Evolutionary conservation across 768 basidiomycete genomes (phyloP).

Genomic region (Serendipita vermifera): DNA sequence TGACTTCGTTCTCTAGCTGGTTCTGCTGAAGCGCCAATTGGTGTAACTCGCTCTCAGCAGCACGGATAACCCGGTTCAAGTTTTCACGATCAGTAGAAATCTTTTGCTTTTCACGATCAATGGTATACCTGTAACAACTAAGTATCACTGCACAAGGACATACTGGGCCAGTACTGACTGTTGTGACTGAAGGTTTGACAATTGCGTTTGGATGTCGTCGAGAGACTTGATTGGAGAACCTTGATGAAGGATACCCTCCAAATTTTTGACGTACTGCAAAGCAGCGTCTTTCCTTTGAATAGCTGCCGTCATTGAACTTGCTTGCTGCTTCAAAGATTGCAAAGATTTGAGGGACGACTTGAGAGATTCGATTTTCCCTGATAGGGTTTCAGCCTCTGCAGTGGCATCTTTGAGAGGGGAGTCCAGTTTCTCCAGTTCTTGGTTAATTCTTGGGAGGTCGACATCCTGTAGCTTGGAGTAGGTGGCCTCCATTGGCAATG

Average conservation of each 20-base stretch:
- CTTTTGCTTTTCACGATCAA: slow-evolving; percentile 48
- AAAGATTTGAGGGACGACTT: slow-evolving; percentile 53
- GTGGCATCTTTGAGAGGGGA: slow-evolving; percentile 39
- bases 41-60: slow-evolving; percentile 48
- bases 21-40: slow-evolving; percentile 45
- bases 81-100: slow-evolving; percentile 51
- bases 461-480: slow-evolving; percentile 39
- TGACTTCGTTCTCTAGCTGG: slow-evolving; percentile 16
- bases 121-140: slow-evolving; percentile 36
- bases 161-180: slow-evolving; percentile 45
- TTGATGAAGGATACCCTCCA: slow-evolving; percentile 27
- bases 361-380: slow-evolving; percentile 37
- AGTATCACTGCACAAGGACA: background rate
- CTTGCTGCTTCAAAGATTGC: slow-evolving; percentile 44
- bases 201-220: slow-evolving; percentile 72
- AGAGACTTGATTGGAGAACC: slow-evolving; percentile 51
- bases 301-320: slow-evolving; percentile 31
- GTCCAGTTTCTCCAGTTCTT: slow-evolving; percentile 32
- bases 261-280: slow-evolving; percentile 36
- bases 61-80: slow-evolving; percentile 38
- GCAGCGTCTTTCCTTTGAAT: background rate
- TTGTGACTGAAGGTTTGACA: slow-evolving; percentile 47
- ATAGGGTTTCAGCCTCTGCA: slow-evolving; percentile 49
- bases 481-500: slow-evolving; percentile 44
- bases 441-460: slow-evolving; percentile 59